Conservation (phyloP, 441 rosid species). For the California macrophylla region DNA sequence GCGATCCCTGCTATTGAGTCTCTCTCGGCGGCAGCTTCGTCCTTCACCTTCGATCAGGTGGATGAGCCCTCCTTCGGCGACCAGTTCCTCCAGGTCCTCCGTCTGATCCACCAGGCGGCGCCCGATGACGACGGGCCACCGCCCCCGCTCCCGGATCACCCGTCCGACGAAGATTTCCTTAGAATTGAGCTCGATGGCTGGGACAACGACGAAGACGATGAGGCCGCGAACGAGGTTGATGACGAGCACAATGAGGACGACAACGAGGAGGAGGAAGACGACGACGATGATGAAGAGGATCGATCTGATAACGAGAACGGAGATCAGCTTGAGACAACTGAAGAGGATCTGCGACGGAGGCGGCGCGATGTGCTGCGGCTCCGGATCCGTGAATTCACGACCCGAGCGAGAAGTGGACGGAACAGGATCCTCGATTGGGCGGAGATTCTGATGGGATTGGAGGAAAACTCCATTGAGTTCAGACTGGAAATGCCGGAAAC, state of each 20-base stretch:
- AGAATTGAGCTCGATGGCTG: conserved; percentile 50
- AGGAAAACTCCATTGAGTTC: conserved; percentile 52
- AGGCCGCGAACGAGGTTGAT: conserved; percentile 21
- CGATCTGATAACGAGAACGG: conserved; percentile 18
- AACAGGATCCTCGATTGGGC: conserved; percentile 72
- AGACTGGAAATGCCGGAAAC: conserved; percentile 42
- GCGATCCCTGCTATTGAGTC: conserved; percentile 31
- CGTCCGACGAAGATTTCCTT: conserved; percentile 54
- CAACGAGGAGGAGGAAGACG: conserved; percentile 15
- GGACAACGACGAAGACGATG: conserved; percentile 41
- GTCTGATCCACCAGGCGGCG: conserved; percentile 42
- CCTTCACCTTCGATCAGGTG: conserved; percentile 33
- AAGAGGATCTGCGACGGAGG: conserved; percentile 31
- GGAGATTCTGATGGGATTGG: conserved; percentile 64
- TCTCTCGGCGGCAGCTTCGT: conserved; percentile 17
- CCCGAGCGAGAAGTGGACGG: conserved; percentile 44
- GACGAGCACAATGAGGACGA: conserved; percentile 17
- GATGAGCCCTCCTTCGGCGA: conserved; percentile 43
- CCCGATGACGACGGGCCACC: conserved; percentile 43
- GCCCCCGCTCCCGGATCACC: conserved; percentile 32
- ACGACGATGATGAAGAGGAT: conserved; percentile 18
- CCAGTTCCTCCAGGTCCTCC: conserved; percentile 54
- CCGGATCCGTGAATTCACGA: conserved; percentile 40
- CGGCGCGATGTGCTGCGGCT: conserved; percentile 38
- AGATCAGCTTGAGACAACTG: neutral